These are phyloP conservation scores for Alternaria sp. DNA, from an alignment of 2,329 filamentous ascomycete genomes.

Conservation along the genomic window DNA sequence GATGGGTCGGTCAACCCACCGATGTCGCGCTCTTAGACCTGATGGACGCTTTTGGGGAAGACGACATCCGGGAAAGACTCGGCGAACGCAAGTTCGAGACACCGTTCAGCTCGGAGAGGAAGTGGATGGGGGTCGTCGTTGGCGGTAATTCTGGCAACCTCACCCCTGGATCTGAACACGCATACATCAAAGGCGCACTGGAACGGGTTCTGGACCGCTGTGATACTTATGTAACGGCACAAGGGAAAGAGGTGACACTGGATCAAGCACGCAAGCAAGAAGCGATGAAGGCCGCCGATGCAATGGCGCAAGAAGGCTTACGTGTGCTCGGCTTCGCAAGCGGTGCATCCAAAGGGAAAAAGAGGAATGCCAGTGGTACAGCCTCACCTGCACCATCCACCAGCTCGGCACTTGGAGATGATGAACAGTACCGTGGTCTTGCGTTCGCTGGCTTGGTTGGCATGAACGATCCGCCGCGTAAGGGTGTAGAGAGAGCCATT, in stretches of 20 bases:
- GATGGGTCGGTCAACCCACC: slow-evolving; percentile 96
- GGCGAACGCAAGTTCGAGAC: slow-evolving; percentile 84
- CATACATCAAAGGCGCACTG: slow-evolving; percentile 94
- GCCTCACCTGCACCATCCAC: slow-evolving; percentile 35
- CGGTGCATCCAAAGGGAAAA: slow-evolving; percentile 61
- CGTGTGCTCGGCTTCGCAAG: slow-evolving; percentile 93
- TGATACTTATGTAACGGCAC: slow-evolving; percentile 85
- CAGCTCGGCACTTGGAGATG: slow-evolving; percentile 54
- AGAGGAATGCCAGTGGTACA: slow-evolving; percentile 39
- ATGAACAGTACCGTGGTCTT: slow-evolving; percentile 81
- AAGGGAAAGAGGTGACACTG: slow-evolving; percentile 84
- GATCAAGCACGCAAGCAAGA: slow-evolving; percentile 77
- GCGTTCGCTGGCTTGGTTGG: slow-evolving; percentile 92
- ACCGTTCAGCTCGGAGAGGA: slow-evolving; percentile 94
- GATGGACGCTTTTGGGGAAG: slow-evolving; percentile 86
- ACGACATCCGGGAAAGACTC: slow-evolving; percentile 86
- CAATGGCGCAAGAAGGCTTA: slow-evolving; percentile 87
- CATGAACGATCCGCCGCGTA: slow-evolving; percentile 95
- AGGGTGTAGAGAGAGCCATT: slow-evolving; percentile 88
- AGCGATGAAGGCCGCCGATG: slow-evolving; percentile 78
- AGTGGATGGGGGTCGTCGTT: slow-evolving; percentile 98
- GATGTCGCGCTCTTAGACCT: slow-evolving; percentile 97
- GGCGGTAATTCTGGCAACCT: slow-evolving; percentile 57
- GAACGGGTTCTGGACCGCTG: slow-evolving; percentile 86
- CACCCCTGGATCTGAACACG: slow-evolving; percentile 72